phyloP scores from a whole-genome alignment of 805 yeast genomes.

The Metschnikowia anglica region DNA sequence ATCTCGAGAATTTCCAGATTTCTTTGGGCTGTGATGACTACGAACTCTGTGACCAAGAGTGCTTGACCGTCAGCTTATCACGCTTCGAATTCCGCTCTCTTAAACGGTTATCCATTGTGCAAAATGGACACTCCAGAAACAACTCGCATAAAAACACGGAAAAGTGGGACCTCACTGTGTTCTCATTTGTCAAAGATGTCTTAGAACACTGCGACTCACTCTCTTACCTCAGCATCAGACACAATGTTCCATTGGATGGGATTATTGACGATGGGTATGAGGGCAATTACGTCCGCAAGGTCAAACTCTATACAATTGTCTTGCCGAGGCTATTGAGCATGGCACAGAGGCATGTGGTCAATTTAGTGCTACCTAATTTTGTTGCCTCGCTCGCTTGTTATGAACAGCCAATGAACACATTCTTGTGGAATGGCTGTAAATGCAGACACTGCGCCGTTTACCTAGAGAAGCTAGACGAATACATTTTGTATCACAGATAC shows the following conservation, averaged over 20 bases:
- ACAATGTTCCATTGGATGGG: slow-evolving; percentile 52
- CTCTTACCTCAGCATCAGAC: slow-evolving; percentile 49
- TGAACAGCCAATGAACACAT: slow-evolving; percentile 66
- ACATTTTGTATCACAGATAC: slow-evolving; percentile 62
- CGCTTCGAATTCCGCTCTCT: slow-evolving; percentile 31
- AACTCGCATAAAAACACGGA: slow-evolving; percentile 41
- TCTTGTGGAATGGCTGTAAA: slow-evolving; percentile 77
- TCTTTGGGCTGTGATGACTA: slow-evolving; percentile 53
- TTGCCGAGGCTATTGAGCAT: slow-evolving; percentile 42
- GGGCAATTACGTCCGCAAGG: slow-evolving; percentile 67
- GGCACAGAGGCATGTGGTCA: slow-evolving; percentile 33
- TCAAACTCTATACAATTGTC: slow-evolving; percentile 47
- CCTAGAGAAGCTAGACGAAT: slow-evolving; percentile 56
- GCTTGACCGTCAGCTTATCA: slow-evolving; percentile 43
- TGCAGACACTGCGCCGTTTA: slow-evolving; percentile 55
- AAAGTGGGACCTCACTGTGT: slow-evolving; percentile 52
- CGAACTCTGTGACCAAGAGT: slow-evolving; percentile 39
- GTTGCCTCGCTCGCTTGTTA: slow-evolving; percentile 62
- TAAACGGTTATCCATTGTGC: slow-evolving; percentile 38
- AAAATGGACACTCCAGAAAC: slow-evolving; percentile 32
- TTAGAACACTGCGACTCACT: slow-evolving; percentile 33
- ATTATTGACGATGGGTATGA: slow-evolving; percentile 61
- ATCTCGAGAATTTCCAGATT: slow-evolving; percentile 38
- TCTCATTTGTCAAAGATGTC: slow-evolving; percentile 28
- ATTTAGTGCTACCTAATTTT: slow-evolving; percentile 57